Evolutionary conservation across 2,329 filamentous ascomycete species (phyloP).

Genomic region (Microcera coccophila): DNA sequence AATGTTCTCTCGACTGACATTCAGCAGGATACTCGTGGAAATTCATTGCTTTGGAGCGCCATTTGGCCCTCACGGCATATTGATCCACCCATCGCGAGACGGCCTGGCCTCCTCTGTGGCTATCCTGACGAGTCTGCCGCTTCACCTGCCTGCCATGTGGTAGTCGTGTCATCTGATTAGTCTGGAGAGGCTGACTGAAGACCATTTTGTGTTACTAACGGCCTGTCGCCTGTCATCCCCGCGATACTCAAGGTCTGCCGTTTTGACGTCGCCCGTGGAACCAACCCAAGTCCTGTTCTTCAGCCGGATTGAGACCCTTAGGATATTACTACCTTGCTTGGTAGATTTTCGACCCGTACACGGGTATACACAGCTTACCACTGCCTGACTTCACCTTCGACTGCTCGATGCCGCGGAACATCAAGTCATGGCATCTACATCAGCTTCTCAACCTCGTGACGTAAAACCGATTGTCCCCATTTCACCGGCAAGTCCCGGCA

Average conservation of each 20-base stretch:
- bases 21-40: too few species aligned
- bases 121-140: slow-evolving; percentile 7
- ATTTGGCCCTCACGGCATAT: slow-evolving; percentile 3
- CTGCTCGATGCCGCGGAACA: slow-evolving; percentile 5
- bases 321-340: not conserved
- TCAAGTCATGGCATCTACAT: slow-evolving; percentile 27
- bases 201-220: slow-evolving; percentile 21
- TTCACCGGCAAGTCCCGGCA: slow-evolving; percentile 36
- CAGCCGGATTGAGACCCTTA: not conserved
- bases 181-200: slow-evolving; percentile 20
- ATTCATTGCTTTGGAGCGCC: not conserved
- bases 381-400: slow-evolving; percentile 1
- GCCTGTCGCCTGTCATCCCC: slow-evolving; percentile 19
- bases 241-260: not conserved
- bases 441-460: slow-evolving; percentile 22
- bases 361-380: too few species aligned
- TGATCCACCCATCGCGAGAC: slow-evolving; percentile 10
- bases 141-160: slow-evolving; percentile 20
- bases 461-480: slow-evolving; percentile 36
- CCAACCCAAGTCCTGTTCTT: not conserved
- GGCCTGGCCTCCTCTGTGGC: slow-evolving; percentile 3
- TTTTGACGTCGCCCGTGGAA: not conserved
- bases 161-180: slow-evolving; percentile 14
- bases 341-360: not conserved
- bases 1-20: not conserved